Conservation (phyloP, 768 basidiomycete species). For the Kwoniella sp. region DNA sequence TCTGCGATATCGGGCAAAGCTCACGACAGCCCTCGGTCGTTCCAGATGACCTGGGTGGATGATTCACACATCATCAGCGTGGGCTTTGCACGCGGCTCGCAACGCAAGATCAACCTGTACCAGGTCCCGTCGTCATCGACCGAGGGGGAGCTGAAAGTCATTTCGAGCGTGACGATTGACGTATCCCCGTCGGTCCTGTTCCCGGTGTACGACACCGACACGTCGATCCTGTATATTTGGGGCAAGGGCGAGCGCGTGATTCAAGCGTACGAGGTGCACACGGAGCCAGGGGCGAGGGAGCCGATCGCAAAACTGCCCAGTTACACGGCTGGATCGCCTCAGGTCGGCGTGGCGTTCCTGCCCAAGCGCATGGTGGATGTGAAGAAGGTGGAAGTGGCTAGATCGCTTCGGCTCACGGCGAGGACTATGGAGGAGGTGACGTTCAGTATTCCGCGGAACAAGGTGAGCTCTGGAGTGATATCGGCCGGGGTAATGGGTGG, state of each 20-base stretch:
- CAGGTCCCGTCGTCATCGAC: not conserved
- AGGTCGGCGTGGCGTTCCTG: constrained; percentile 44
- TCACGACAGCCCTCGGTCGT: constrained; percentile 49
- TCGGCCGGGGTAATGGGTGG: not conserved
- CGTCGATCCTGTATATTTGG: constrained; percentile 48
- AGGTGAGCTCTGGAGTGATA: constrained; percentile 23
- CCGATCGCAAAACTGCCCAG: constrained; percentile 44
- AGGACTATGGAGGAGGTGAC: constrained; percentile 46
- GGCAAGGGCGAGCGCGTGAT: constrained; percentile 50
- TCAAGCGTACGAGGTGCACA: constrained; percentile 46
- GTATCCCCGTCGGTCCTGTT: constrained; percentile 50
- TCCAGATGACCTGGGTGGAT: constrained; percentile 48
- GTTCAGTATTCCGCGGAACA: constrained; percentile 49
- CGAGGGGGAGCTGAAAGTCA: constrained; percentile 15
- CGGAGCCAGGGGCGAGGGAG: constrained; percentile 16
- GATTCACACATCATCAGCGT: constrained; percentile 40
- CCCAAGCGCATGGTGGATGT: constrained; percentile 49
- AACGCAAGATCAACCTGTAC: constrained; percentile 49
- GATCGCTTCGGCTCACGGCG: constrained; percentile 43
- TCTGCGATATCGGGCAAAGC: constrained; percentile 20
- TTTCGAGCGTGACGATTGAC: constrained; percentile 41
- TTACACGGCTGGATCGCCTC: constrained; percentile 45
- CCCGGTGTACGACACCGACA: constrained; percentile 50
- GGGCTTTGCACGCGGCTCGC: constrained; percentile 49
- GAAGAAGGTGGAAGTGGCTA: constrained; percentile 47